Evolutionary conservation across 1,139 yeast species (phyloP), one percentile per base, ranked within the genome.

Genomic region (Candida glucosophila): DNA sequence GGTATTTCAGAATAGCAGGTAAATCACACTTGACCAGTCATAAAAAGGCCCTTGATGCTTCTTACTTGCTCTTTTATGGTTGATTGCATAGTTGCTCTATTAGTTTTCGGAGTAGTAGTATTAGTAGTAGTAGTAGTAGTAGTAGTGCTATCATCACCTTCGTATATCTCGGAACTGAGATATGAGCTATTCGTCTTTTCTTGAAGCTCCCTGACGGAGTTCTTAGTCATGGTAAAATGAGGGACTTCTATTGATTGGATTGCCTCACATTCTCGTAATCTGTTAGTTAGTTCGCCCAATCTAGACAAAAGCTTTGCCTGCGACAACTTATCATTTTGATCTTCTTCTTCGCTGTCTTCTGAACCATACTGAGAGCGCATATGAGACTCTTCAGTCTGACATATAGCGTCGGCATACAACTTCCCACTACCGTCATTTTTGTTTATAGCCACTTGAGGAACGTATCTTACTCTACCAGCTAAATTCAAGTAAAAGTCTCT

Each of bases 11-110:
- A n/a, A n/a, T n/a, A n/a, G n/a, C n/a, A n/a, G n/a, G n/a, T n/a
- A 11, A 12, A 17, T 26, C 29, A 49, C 6, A 44, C 49, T 29
- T 58, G 54, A 2, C 70, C 70, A 37, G 67, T 60, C 65, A 62
- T 63, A 34, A 43, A 62, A 36, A 59, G 40, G 5, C 70, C 70
- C 40, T 63, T 63, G 20, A 63, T 57, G 25, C 59, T 48, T 30
- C 70, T 42, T n/a, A 63, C 57, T 29, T 58, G 67, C 34, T 52
- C 58, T 36, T 52, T 57, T 5, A 47, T 34, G 33, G 58, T 58
- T 25, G 40, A 49, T 40, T 44, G 52, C 20, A 47, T 44, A 14
- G 31, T 24, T 2, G 35, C 31, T 15, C 28, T 22, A 14, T 22
- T 23, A 6, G 28, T 26, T 3, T 27, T 25, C 17, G 31, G 34